Conservation (phyloP, 2,329 filamentous ascomycete species). For the Aspergillus thermomutatus region DNA sequence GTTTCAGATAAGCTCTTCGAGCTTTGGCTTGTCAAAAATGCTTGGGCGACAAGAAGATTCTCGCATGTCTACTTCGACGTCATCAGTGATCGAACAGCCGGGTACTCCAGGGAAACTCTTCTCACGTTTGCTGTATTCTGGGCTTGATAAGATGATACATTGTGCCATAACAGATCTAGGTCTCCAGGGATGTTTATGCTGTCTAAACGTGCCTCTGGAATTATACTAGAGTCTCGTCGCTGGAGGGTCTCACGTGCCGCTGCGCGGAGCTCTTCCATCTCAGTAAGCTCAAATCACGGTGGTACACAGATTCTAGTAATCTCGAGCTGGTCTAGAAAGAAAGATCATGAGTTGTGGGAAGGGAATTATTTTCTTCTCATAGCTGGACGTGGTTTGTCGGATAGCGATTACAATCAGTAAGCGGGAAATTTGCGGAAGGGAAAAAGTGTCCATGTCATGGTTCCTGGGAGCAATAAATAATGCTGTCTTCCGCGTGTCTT, state of each 20-base stretch:
- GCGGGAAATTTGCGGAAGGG: not conserved
- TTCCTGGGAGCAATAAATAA: not conserved
- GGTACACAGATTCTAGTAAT: not conserved
- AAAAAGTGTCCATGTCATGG: not conserved
- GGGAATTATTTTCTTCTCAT: not conserved
- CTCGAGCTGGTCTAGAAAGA: not conserved
- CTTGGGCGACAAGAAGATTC: slow-evolving; percentile 27
- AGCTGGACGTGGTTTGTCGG: not conserved
- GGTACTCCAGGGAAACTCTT: not conserved
- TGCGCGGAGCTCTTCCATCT: slow-evolving; percentile 27
- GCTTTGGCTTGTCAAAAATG: slow-evolving; percentile 19
- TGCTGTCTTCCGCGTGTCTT: not conserved
- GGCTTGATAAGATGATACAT: slow-evolving; percentile 24
- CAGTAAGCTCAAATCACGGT: not conserved
- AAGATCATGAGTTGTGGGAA: not conserved
- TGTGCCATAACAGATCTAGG: slow-evolving; percentile 28
- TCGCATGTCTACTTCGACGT: slow-evolving; percentile 26
- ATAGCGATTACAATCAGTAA: not conserved
- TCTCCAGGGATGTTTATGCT: slow-evolving; percentile 9
- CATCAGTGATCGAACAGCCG: not conserved
- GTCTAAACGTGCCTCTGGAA: slow-evolving; percentile 6
- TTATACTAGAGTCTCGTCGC: slow-evolving; percentile 3
- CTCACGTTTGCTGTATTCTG: slow-evolving; percentile 23
- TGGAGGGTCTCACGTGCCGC: slow-evolving; percentile 24
- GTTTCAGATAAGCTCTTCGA: slow-evolving; percentile 13